Percentiles rank a stretch among this genome's conserved stretches.
phyloP scores from a whole-genome alignment of 2,329 filamentous ascomycete species.

The Phoma sp. region DNA sequence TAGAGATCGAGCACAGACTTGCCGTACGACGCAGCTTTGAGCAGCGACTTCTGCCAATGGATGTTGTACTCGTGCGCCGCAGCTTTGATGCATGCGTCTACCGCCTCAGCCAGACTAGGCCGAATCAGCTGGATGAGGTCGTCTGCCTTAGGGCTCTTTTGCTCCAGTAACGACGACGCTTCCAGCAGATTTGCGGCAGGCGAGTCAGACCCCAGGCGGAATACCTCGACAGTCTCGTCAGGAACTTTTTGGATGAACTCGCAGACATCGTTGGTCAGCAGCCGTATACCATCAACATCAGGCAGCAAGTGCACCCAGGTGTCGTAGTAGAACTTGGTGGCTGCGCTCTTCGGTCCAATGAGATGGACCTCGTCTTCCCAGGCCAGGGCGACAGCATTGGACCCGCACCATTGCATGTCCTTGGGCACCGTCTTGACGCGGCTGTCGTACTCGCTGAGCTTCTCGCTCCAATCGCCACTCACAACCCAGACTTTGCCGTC shows the following conservation, averaged over 20 bases:
- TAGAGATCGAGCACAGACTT: constrained; percentile 98
- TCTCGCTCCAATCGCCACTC: constrained; percentile 91
- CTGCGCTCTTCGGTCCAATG: constrained; percentile 81
- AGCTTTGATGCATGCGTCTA: constrained; percentile 91
- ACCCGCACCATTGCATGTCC: constrained; percentile 94
- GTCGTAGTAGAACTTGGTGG: constrained; percentile 85
- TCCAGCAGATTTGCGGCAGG: constrained; percentile 92
- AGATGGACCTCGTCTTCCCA: constrained; percentile 99
- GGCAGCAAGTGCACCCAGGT: constrained; percentile 87
- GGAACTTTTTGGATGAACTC: constrained; percentile 97
- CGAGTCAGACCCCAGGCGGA: constrained; percentile 84
- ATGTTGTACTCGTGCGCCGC: constrained; percentile 89
- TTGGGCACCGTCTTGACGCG: constrained; percentile 83
- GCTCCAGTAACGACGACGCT: constrained; percentile 87
- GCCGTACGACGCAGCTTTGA: constrained; percentile 97
- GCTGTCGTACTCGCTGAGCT: constrained; percentile 89
- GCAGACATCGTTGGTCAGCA: constrained; percentile 92
- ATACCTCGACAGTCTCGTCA: constrained; percentile 84
- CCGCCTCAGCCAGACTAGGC: constrained; percentile 84
- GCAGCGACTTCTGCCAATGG: constrained; percentile 91
- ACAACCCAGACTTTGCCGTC: constrained; percentile 89
- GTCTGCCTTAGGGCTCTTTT: constrained; percentile 94
- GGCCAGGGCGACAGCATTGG: constrained; percentile 88
- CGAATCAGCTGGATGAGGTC: constrained; percentile 96
- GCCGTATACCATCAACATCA: constrained; percentile 85